A percentile compares a stretch with the other conserved stretches of the same genome.
Conservation (phyloP, 2,329 filamentous ascomycete species). For the Ciborinia camelliae region DNA sequence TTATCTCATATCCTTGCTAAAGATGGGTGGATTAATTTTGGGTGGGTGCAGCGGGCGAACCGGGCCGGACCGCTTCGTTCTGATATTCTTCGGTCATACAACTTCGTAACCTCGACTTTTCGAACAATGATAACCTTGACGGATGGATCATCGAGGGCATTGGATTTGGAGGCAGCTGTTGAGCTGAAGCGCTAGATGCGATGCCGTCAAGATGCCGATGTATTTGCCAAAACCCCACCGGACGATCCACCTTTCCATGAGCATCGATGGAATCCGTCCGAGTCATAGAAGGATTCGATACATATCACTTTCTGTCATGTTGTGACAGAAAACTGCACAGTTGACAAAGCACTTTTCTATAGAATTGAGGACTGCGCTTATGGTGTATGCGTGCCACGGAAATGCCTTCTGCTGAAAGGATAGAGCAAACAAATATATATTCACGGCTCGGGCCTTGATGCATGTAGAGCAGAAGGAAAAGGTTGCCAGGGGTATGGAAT, state of each 20-base stretch:
- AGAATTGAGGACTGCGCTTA: background rate
- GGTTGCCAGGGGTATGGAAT: background rate
- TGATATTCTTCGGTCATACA: background rate
- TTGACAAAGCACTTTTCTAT: background rate
- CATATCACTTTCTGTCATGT: background rate
- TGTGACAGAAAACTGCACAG: background rate
- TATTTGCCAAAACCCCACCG: background rate
- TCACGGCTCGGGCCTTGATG: background rate
- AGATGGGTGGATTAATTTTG: background rate
- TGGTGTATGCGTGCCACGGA: background rate
- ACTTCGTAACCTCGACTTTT: background rate
- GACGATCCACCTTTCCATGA: background rate
- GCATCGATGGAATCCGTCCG: background rate
- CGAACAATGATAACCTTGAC: background rate
- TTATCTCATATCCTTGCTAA: background rate
- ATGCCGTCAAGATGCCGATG: background rate
- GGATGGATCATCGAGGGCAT: too few species aligned
- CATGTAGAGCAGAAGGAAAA: background rate
- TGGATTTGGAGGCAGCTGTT: too few species aligned
- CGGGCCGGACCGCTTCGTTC: background rate
- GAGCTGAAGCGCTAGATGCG: background rate
- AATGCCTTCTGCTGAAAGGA: background rate
- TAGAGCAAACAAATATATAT: slow-evolving; percentile 1
- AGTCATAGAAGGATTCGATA: background rate
- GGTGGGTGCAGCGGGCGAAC: background rate